Evolutionary conservation across 495 filamentous ascomycete genomes (phyloP), one percentile per base, ranked within the genome.

Genomic region (Hypoxylon rickii): DNA sequence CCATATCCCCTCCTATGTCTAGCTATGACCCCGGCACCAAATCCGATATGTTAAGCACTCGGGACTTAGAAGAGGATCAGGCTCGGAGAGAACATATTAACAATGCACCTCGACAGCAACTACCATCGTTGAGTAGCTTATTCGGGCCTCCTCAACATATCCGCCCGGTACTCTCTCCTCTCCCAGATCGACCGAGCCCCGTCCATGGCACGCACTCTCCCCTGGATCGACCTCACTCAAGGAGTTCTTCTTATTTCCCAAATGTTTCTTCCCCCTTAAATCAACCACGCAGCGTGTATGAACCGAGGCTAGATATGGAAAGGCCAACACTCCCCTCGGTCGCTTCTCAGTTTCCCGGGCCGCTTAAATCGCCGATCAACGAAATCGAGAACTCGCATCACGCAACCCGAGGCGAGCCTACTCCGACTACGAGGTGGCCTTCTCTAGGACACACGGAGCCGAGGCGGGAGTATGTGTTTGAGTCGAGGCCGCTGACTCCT

Each of bases 51-150:
- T 64, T 70, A 44, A 48, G 66, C 24, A 64, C 64, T 37, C 73
- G 70, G 60, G 68, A 65, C 20, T 41, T 57, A 24, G 70, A 70
- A 53, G 70, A 71, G 40, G 60, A 60, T 20, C 66, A 53, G 38
- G 32, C 42, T 26, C 71, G 66, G 42, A 73, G 68, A 45, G 73
- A 74, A n/a, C 46, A 49, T 38, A 39, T 32, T 17, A 51, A 52
- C 17, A 39, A 56, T 53, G 65, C 71, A 31, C 49, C 72, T 29
- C 66, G 77, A 43, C 75, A 79, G 48, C 74, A 79, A 61, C 72
- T 83, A 34, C 80, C 80, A 0, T 70, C 80, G 16, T 46, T 83
- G 48, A 83, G 78, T 54, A 82, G 79, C 51, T 64, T 83, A 7
- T 81, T 83, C 67, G 76, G 73, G 1, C 70, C 73, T n/a, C 57